Evolutionary conservation across 2,329 filamentous ascomycete species (phyloP).

Genomic region (Ceratocystis diversiconidia): DNA sequence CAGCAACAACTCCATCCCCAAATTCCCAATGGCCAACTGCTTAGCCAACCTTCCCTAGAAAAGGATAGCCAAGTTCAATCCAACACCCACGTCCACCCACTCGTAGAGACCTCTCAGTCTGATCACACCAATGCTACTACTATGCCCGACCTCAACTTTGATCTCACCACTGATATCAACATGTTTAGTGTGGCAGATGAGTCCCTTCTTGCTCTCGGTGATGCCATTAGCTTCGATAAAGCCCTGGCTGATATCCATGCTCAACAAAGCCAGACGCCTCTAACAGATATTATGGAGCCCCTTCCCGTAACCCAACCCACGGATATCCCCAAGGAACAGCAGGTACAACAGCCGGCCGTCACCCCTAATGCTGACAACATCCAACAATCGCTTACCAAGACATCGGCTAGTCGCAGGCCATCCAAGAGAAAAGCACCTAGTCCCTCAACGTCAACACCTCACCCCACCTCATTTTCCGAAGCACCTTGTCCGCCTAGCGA

Average conservation of each 20-base stretch:
- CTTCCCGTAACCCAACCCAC: neutral
- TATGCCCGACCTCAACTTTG: neutral
- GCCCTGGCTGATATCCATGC: slow-evolving; percentile 9
- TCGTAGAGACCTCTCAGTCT: neutral
- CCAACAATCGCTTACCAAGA: neutral
- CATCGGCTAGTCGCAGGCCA: neutral
- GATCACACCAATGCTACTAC: neutral
- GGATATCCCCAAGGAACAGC: neutral
- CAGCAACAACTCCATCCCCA: neutral
- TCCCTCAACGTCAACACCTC: slow-evolving; percentile 26
- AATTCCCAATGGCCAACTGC: neutral
- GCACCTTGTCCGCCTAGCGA: slow-evolving; percentile 33
- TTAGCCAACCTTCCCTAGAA: neutral
- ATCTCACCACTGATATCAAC: slow-evolving; percentile 4
- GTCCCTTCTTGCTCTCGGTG: slow-evolving; percentile 5
- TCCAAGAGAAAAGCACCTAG: slow-evolving; percentile 8
- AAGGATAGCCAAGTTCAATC: neutral
- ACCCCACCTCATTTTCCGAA: slow-evolving; percentile 30
- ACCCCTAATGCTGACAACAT: neutral
- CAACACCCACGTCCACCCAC: neutral
- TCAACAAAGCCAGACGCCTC: neutral
- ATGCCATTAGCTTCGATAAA: slow-evolving; percentile 13
- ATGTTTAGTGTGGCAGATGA: slow-evolving; percentile 11
- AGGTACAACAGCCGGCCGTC: neutral
- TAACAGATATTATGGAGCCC: neutral